A percentile compares a stretch with the other conserved stretches of the same genome.
Conservation (phyloP, 1,284 basidiomycete species). For the Puccinia coronata region DNA sequence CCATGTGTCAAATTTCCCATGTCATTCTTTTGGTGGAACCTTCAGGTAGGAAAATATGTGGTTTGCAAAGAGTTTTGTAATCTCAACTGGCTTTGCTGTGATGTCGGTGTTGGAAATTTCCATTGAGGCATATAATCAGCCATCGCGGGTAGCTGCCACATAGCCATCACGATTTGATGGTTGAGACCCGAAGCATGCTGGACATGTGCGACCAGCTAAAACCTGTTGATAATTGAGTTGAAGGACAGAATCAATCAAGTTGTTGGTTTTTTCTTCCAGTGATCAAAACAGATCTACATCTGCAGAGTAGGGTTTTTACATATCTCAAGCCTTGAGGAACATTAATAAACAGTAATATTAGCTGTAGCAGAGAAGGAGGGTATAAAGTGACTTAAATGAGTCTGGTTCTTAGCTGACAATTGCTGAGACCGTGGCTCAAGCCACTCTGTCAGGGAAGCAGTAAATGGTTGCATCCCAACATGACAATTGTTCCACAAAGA, state of each 20-base stretch:
- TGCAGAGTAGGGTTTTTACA: background rate
- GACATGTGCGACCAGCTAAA: background rate
- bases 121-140: background rate
- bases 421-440: background rate
- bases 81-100: background rate
- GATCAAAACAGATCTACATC: background rate
- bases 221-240: background rate
- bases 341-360: too few relatives aligned
- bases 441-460: background rate
- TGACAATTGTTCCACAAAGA: conserved; percentile 12
- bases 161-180: background rate
- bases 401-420: background rate
- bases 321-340: background rate
- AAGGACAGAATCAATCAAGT: background rate
- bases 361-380: too few relatives aligned
- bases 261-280: background rate
- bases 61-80: background rate
- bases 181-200: conserved; percentile 3
- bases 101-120: background rate
- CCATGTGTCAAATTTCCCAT: too few relatives aligned
- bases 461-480: background rate
- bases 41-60: too few relatives aligned
- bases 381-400: background rate
- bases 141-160: background rate
- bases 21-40: too few relatives aligned